Conservation (phyloP, 768 basidiomycete species). For the Wakefieldia striispora region DNA sequence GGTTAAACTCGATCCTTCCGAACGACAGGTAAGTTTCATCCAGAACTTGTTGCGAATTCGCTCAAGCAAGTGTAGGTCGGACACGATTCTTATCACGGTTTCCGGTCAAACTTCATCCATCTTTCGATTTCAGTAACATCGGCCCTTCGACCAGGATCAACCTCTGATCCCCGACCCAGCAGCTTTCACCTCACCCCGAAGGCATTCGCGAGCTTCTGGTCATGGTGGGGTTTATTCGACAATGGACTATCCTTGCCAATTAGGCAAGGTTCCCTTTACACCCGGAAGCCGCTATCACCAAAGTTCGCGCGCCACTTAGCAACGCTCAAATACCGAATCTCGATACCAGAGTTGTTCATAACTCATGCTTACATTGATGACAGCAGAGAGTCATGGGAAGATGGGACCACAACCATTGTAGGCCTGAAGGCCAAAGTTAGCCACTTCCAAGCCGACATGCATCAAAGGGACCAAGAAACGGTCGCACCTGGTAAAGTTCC, state of each 20-base stretch:
- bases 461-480: slow-evolving; percentile 86
- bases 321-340: slow-evolving; percentile 87
- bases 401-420: slow-evolving; percentile 75
- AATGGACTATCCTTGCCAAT: slow-evolving; percentile 76
- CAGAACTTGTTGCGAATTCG: background rate
- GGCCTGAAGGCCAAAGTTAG: slow-evolving; percentile 84
- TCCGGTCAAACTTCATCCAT: slow-evolving; percentile 93
- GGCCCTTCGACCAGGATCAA: slow-evolving; percentile 40
- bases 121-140: slow-evolving; percentile 83
- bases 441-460: slow-evolving; percentile 84
- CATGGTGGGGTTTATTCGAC: slow-evolving; percentile 90
- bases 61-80: slow-evolving; percentile 32
- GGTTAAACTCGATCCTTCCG: slow-evolving; percentile 44
- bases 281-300: slow-evolving; percentile 66
- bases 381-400: slow-evolving; percentile 72
- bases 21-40: slow-evolving; percentile 44
- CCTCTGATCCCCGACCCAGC: slow-evolving; percentile 42
- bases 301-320: slow-evolving; percentile 88
- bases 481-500: slow-evolving; percentile 54
- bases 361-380: slow-evolving; percentile 88
- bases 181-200: slow-evolving; percentile 85
- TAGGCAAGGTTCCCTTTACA: slow-evolving; percentile 83
- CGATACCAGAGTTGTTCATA: slow-evolving; percentile 74
- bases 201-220: slow-evolving; percentile 85
- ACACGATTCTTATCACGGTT: slow-evolving; percentile 79